These are phyloP conservation scores for Amanita inopinata DNA, from an alignment of 768 basidiomycete genomes.

Conservation along the genomic window DNA sequence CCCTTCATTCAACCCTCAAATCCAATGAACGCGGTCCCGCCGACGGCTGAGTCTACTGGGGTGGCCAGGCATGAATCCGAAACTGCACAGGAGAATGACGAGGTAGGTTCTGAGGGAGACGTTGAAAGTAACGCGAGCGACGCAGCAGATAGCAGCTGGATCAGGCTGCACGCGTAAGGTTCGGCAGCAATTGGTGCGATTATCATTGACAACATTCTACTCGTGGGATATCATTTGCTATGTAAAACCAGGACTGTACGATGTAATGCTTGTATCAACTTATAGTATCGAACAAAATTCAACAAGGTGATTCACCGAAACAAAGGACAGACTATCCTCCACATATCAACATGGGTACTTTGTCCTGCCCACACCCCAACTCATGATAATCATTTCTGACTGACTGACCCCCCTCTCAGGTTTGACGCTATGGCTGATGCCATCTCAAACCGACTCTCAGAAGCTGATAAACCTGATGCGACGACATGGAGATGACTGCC, in stretches of 20 bases:
- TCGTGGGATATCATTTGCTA: too few species aligned
- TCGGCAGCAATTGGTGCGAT: too few species aligned
- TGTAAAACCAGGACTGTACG: too few species aligned
- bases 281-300: too few species aligned
- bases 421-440: slow-evolving; percentile 64
- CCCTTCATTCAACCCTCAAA: slow-evolving; percentile 30
- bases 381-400: too few species aligned
- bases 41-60: slow-evolving; percentile 11
- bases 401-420: too few species aligned
- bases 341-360: too few species aligned
- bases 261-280: too few species aligned
- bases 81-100: slow-evolving; percentile 21
- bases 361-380: too few species aligned
- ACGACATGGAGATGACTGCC: slow-evolving; percentile 17
- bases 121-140: slow-evolving; percentile 54
- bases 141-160: slow-evolving; percentile 55
- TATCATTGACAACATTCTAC: too few species aligned
- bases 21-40: slow-evolving; percentile 19
- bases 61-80: slow-evolving; percentile 11
- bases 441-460: slow-evolving; percentile 31
- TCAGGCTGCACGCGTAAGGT: slow-evolving; percentile 37
- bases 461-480: slow-evolving; percentile 40
- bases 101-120: slow-evolving; percentile 56
- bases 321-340: too few species aligned
- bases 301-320: too few species aligned